Conservation (phyloP, 176 grass and related monocot genomes). For the Eleusine indica region DNA sequence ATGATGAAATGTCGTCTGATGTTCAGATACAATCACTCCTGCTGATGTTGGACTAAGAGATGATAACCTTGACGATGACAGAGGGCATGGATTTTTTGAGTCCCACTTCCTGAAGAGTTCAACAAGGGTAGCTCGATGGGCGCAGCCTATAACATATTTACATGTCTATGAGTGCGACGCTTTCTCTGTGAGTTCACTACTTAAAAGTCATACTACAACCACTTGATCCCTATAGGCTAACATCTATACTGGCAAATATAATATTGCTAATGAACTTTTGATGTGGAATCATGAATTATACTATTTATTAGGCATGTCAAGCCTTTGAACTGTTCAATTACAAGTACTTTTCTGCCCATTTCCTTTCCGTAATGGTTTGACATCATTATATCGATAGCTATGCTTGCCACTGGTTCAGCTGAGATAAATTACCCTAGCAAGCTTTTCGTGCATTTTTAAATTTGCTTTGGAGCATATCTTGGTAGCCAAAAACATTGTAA, state of each 20-base stretch:
- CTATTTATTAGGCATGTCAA: background rate
- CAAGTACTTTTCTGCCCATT: background rate
- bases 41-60: constrained; percentile 75
- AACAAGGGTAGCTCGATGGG: constrained; percentile 64
- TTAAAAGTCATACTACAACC: background rate
- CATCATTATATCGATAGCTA: background rate
- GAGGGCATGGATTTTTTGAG: constrained; percentile 80
- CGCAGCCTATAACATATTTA: constrained; percentile 89
- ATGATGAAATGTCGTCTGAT: constrained; percentile 21
- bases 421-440: background rate
- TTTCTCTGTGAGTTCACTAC: constrained; percentile 67
- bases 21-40: constrained; percentile 82
- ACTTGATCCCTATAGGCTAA: background rate
- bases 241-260: background rate
- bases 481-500: background rate
- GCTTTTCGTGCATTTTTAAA: constrained; percentile 6
- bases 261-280: background rate
- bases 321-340: background rate
- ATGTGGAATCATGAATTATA: background rate
- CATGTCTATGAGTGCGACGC: constrained; percentile 72
- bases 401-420: background rate
- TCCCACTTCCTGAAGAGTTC: constrained; percentile 53
- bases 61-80: constrained; percentile 61
- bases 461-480: constrained; percentile 1
- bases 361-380: background rate